Evolutionary conservation across 306 rosid genomes (phyloP), one percentile per base, ranked within the genome.

Genomic region (Pyrus communis): DNA sequence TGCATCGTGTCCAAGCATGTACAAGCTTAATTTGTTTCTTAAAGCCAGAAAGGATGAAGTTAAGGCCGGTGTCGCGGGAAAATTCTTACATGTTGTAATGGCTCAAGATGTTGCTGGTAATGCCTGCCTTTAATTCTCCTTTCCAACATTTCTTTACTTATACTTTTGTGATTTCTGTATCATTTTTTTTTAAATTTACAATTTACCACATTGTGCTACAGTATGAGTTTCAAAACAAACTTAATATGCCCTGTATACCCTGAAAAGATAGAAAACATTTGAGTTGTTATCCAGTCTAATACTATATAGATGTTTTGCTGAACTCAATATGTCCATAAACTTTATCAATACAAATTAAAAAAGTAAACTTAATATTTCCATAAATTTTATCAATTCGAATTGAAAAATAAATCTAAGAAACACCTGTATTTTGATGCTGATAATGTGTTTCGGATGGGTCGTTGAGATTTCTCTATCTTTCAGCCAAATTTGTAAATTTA

Each of bases 31-130:
- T 80, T 75, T 60, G 58, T 93, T 81, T 79, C 81, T 93, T 76
- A 93, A 77, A 82, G 89, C 87, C 52, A 79, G 84, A 83, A 91
- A 78, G 81, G 86, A 78, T 77, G 97, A 91, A 79, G 86, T 91
- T 73, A 89, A 82, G 70, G 90, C 89, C 72, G 96, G 97, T 71
- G 87, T 86, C 35, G 93, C 91, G 7, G 97, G 90, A 49, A 88
- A 82, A 82, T 91, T 89, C 88, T 85, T 93, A 51, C 90, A 67
- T 78, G 97, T 88, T 69, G 91, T 91, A 9, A 88, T 88, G 69
- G 85, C 87, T 75, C 77, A 81, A 73, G 93, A 91, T 77, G 85
- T 31, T 61, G 81, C 92, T 30, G 93, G 98, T 93, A 88, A 83
- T 71, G 63, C 75, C 59, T 78, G 57, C 27, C 49, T 51, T 28